Evolutionary conservation across 495 filamentous ascomycete genomes (phyloP), one percentile per base, ranked within the genome.

Genomic region (Poronia punctata): DNA sequence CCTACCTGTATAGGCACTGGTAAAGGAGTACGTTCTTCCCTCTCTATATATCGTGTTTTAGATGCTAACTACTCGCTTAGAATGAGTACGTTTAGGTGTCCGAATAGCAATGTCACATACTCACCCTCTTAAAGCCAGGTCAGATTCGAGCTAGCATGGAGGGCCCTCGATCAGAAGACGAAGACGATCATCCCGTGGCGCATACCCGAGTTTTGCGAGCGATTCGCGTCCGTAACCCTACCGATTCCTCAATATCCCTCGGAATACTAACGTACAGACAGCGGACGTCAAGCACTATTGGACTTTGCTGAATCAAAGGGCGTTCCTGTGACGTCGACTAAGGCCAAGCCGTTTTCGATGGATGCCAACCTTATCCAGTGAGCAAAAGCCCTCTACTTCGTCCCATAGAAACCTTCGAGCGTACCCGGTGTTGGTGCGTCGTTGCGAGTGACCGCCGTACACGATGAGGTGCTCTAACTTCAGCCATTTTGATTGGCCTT

Each of bases 121-220:
- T 27, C 24, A 27, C 24, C 24, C 24, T 27, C 24, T 18, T 19
- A 14, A 24, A 82, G 86, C 56, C 79, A 84, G 59, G 79, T 88
- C 28, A 77, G 84, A 43, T 87, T 88, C 64, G 83, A 88, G 57
- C 72, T 87, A 43, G 83, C 78, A 24, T 87, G 84, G 36, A 35
- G 21, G 23, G 38, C 79, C 34, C 60, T 76, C 29, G 71, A 88
- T 61, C 82, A 80, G 35, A 66, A 65, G 45, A 86, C 86, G 66
- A 80, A 84, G 64, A 74, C 88, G 60, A 84, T 87, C 59, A 83
- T 83, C 29, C 85, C 84, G 20, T 88, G 86, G 84, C 67, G 85
- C 44, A 68, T 83, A 33, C 78, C 82, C 28, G 72, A 75, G 44
- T 88, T 90, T 69, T 88, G 75, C 69, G 68, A 85, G 48, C 72